Percentiles rank a stretch among this genome's conserved stretches.
Conservation (phyloP, 352 stramenopile species). For the Globisporangium alternatum region DNA sequence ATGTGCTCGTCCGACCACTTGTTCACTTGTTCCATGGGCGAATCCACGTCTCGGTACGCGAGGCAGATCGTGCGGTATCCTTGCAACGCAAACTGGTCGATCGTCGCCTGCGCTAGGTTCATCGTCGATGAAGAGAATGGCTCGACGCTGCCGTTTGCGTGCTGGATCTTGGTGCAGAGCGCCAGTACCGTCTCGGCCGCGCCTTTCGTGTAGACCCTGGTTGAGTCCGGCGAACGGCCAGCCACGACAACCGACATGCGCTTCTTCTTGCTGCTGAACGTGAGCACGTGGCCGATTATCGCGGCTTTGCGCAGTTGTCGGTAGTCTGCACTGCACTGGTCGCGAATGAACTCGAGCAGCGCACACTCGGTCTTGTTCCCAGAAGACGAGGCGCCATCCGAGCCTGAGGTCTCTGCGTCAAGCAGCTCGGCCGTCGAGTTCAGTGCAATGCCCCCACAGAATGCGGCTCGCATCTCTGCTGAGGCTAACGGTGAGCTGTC, state of each 20-base stretch:
- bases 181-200: slow-evolving; percentile 57
- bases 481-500: background rate
- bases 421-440: slow-evolving; percentile 79
- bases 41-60: slow-evolving; percentile 38
- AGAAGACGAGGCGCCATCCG: slow-evolving; percentile 8
- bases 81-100: slow-evolving; percentile 63
- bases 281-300: slow-evolving; percentile 40
- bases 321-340: slow-evolving; percentile 32
- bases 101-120: slow-evolving; percentile 16
- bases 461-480: slow-evolving; percentile 10
- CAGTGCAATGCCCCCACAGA: slow-evolving; percentile 72
- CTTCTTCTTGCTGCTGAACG: slow-evolving; percentile 92
- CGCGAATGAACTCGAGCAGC: slow-evolving; percentile 33
- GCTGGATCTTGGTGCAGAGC: slow-evolving; percentile 29
- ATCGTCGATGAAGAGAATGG: slow-evolving; percentile 5
- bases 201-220: slow-evolving; percentile 40
- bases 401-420: background rate
- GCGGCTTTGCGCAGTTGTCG: slow-evolving; percentile 17
- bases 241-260: slow-evolving; percentile 90
- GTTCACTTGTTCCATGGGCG: slow-evolving; percentile 14
- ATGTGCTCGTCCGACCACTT: slow-evolving; percentile 24
- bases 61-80: slow-evolving; percentile 80
- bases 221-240: too few relatives aligned
- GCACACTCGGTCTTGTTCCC: slow-evolving; percentile 53
- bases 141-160: slow-evolving; percentile 15